Evolutionary conservation across 192 early-diverging fungal genomes (phyloP).

Genomic region (Coemansia sp.): DNA sequence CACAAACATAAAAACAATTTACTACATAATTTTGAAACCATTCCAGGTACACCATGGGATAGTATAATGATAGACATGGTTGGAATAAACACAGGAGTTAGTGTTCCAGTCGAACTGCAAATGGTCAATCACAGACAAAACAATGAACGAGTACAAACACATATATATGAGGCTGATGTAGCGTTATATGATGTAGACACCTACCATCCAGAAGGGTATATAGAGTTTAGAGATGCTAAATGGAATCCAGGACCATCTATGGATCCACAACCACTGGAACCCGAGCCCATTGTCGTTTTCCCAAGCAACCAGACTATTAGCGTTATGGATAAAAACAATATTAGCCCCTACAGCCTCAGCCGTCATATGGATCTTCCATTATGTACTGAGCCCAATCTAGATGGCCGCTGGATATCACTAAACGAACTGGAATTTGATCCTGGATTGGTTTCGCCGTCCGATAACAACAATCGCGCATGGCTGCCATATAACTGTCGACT

Average conservation of each 20-base stretch:
- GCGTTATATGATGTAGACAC: conserved; percentile 34
- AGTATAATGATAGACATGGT: conserved; percentile 30
- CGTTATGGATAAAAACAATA: conserved; percentile 1
- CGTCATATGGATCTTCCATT: conserved; percentile 47
- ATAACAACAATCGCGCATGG: conserved; percentile 45
- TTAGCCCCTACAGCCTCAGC: conserved; percentile 7
- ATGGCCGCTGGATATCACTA: conserved; percentile 52
- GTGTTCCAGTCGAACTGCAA: conserved; percentile 15
- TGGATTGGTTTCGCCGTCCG: conserved; percentile 12
- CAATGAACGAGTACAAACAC: conserved; percentile 23
- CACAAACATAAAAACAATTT: neutral
- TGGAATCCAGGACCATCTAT: conserved; percentile 50
- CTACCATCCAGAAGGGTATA: conserved; percentile 28
- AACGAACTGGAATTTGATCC: conserved; percentile 15
- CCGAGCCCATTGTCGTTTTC: conserved; percentile 16
- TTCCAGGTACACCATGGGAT: conserved; percentile 26
- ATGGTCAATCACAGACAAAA: conserved; percentile 9
- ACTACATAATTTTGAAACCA: conserved; percentile 4
- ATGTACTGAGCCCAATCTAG: conserved; percentile 30
- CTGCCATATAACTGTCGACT: conserved; percentile 52
- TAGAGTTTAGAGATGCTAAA: conserved; percentile 46
- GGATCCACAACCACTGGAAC: conserved; percentile 27
- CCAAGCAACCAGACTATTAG: neutral
- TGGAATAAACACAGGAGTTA: conserved; percentile 8
- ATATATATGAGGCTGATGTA: conserved; percentile 54